phyloP scores from a whole-genome alignment of 441 rosid genomes.

The Croton laevigatus region DNA sequence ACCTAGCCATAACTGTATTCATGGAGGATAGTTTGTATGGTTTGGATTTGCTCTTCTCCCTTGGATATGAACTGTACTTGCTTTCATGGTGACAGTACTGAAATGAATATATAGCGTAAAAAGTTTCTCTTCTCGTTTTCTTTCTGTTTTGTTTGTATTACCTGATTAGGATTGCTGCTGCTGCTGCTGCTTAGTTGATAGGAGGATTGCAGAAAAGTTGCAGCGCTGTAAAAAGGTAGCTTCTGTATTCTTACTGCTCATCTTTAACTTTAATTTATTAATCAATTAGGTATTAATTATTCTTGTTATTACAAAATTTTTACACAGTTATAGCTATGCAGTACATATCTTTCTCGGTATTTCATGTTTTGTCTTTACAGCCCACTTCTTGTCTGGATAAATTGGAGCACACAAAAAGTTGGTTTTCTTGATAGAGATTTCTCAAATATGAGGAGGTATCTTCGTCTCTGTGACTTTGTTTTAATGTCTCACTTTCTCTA shows the following conservation, averaged over 20 bases:
- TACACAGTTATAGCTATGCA: neutral
- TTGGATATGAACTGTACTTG: slow-evolving; percentile 33
- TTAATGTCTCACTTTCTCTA: slow-evolving; percentile 8
- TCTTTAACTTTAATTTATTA: slow-evolving; percentile 25
- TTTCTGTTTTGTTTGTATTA: slow-evolving; percentile 32
- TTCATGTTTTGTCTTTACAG: slow-evolving; percentile 25
- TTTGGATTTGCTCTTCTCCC: slow-evolving; percentile 23
- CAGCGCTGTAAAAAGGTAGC: slow-evolving; percentile 65
- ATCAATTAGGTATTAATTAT: neutral
- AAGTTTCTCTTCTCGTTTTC: slow-evolving; percentile 30
- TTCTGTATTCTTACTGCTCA: slow-evolving; percentile 41
- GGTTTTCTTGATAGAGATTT: slow-evolving; percentile 22
- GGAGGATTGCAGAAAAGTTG: slow-evolving; percentile 47
- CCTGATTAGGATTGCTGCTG: slow-evolving; percentile 44
- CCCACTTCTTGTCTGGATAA: slow-evolving; percentile 33
- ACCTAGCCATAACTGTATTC: slow-evolving; percentile 25
- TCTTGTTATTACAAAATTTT: neutral
- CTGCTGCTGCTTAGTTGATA: slow-evolving; percentile 35
- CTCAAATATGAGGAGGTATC: slow-evolving; percentile 18
- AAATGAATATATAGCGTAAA: slow-evolving; percentile 27
- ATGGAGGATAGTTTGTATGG: slow-evolving; percentile 28
- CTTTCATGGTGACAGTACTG: slow-evolving; percentile 40
- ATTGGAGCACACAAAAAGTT: slow-evolving; percentile 25
- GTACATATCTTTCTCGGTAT: slow-evolving; percentile 27
- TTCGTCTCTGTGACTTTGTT: slow-evolving; percentile 6